phyloP scores from a whole-genome alignment of 352 stramenopile genomes.

The Globisporangium iwayamae region DNA sequence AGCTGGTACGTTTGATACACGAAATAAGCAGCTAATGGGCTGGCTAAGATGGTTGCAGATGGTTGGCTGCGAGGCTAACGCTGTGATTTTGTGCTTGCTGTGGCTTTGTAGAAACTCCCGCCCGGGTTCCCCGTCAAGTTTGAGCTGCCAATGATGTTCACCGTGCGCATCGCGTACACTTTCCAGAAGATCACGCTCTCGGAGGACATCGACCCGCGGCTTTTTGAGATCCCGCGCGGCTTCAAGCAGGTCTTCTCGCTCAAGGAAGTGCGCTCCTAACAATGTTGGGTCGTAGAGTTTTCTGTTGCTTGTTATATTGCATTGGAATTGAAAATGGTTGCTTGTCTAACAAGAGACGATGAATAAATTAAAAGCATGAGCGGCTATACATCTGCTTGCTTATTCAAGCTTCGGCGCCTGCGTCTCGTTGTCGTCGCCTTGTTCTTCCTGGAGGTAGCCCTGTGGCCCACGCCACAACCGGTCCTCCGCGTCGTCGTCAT shows the following conservation, averaged over 20 bases:
- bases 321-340: not conserved
- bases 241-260: slow-evolving; percentile 58
- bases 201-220: slow-evolving; percentile 35
- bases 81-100: not conserved
- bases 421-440: not conserved
- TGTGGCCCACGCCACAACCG: not conserved
- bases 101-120: slow-evolving; percentile 54
- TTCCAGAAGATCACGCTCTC: slow-evolving; percentile 70
- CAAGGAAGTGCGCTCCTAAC: slow-evolving; percentile 38
- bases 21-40: not conserved
- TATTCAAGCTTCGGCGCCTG: not conserved
- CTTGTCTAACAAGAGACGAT: not conserved
- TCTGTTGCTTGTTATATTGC: too few relatives aligned
- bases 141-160: slow-evolving; percentile 82
- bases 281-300: too few relatives aligned
- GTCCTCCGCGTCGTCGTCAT: not conserved
- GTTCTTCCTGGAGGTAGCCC: slow-evolving; percentile 3
- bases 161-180: slow-evolving; percentile 73
- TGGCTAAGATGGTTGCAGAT: not conserved
- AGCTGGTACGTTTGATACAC: slow-evolving; percentile 45
- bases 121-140: slow-evolving; percentile 79
- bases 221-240: slow-evolving; percentile 54
- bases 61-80: slow-evolving; percentile 3
- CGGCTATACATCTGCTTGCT: not conserved
- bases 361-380: slow-evolving; percentile 6